Conservation (phyloP, 208 protist genomes). For the Acanthamoeba royreba region DNA sequence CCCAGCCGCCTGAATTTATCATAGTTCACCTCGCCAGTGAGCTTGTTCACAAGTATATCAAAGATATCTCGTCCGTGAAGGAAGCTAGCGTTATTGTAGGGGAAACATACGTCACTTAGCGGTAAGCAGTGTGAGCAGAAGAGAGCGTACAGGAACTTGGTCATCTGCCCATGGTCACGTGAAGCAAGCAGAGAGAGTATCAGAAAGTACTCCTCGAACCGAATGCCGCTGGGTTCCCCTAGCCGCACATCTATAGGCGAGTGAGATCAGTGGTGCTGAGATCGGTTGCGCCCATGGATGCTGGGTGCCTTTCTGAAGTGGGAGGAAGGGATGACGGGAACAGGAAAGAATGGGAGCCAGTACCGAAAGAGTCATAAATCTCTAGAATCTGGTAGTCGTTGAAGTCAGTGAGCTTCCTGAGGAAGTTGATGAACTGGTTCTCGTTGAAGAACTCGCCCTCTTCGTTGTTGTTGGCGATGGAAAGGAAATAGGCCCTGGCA, state of each 20-base stretch:
- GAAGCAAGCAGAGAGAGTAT: background rate
- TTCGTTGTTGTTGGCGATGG: background rate
- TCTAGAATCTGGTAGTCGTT: slow-evolving; percentile 39
- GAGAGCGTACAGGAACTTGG: slow-evolving; percentile 15
- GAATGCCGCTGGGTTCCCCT: background rate
- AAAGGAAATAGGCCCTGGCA: slow-evolving; percentile 14
- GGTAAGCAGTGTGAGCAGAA: background rate
- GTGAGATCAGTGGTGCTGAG: background rate
- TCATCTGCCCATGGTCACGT: background rate
- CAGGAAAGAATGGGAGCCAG: background rate
- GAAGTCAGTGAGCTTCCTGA: slow-evolving; percentile 46
- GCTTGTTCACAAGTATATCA: background rate
- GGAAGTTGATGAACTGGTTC: slow-evolving; percentile 51
- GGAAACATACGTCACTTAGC: background rate
- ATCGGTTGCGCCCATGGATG: too few relatives aligned
- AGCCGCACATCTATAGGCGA: background rate
- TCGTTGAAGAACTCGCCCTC: background rate
- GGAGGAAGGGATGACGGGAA: background rate
- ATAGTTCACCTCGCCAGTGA: background rate
- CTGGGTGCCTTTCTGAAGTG: background rate
- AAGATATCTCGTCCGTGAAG: slow-evolving; percentile 6
- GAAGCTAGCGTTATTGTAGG: too few relatives aligned
- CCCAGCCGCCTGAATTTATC: slow-evolving; percentile 31
- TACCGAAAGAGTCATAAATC: slow-evolving; percentile 43
- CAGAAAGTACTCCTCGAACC: slow-evolving; percentile 43